These are phyloP conservation scores for Neurospora discreta DNA, from an alignment of 495 filamentous ascomycete species.

Conservation along the genomic window DNA sequence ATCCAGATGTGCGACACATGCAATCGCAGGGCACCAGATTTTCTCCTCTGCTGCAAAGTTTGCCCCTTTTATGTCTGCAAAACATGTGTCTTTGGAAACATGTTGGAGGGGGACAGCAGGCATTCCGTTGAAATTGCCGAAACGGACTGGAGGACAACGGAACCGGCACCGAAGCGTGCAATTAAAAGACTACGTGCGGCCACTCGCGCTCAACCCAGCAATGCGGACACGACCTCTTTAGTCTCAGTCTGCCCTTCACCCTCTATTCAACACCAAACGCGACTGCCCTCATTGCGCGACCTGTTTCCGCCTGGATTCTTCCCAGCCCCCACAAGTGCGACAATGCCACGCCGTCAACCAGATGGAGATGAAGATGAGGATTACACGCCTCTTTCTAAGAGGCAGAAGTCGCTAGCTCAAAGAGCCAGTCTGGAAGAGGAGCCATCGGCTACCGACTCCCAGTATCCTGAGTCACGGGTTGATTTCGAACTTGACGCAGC, in stretches of 20 bases:
- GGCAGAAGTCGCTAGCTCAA: background rate
- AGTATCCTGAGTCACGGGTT: background rate
- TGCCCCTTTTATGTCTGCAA: constrained; percentile 13
- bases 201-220: background rate
- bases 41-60: constrained; percentile 1
- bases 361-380: background rate
- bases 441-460: background rate
- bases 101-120: background rate
- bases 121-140: constrained; percentile 10
- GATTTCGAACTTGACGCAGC: background rate
- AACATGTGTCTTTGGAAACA: constrained; percentile 1
- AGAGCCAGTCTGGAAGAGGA: background rate
- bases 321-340: background rate
- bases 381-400: background rate
- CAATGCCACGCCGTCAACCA: background rate
- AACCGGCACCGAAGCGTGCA: background rate
- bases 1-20: constrained; percentile 19
- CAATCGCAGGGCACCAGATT: constrained; percentile 8
- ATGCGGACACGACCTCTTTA: background rate
- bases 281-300: background rate
- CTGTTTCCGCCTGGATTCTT: background rate
- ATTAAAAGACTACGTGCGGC: background rate
- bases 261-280: background rate
- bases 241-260: background rate
- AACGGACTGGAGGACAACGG: constrained; percentile 1